A percentile compares a stretch with the other conserved stretches of the same genome.
phyloP scores from a whole-genome alignment of 2,329 filamentous ascomycete genomes.

The Epichloe sp. region DNA sequence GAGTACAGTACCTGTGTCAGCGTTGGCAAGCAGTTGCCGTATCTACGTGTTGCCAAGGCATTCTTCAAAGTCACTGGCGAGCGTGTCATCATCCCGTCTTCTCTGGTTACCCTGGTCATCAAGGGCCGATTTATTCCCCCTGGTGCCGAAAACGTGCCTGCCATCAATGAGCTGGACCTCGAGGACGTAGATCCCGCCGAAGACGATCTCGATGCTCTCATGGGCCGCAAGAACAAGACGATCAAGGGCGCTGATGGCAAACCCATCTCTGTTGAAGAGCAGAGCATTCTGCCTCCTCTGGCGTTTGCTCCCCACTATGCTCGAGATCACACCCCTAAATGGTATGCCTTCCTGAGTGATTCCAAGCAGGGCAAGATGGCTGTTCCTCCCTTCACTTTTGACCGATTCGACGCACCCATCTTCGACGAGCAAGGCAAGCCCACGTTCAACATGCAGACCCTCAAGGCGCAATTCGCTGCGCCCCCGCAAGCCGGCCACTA shows the following conservation, averaged over 20 bases:
- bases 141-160: slow-evolving; percentile 61
- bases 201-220: slow-evolving; percentile 75
- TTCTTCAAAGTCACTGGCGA: slow-evolving; percentile 99
- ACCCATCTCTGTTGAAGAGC: slow-evolving; percentile 41
- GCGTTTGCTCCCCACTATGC: slow-evolving; percentile 83
- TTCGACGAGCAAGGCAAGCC: slow-evolving; percentile 70
- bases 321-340: slow-evolving; percentile 77
- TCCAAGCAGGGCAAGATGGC: slow-evolving; percentile 91
- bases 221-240: slow-evolving; percentile 60
- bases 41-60: slow-evolving; percentile 73
- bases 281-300: slow-evolving; percentile 66
- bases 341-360: slow-evolving; percentile 91
- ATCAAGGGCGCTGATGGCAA: slow-evolving; percentile 49
- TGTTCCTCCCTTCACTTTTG: slow-evolving; percentile 92
- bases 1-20: slow-evolving; percentile 65
- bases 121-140: slow-evolving; percentile 92
- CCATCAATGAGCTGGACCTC: slow-evolving; percentile 64
- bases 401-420: slow-evolving; percentile 79
- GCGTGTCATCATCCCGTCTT: slow-evolving; percentile 80
- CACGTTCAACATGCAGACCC: slow-evolving; percentile 87
- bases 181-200: slow-evolving; percentile 88
- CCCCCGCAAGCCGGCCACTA: slow-evolving; percentile 87
- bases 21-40: slow-evolving; percentile 74
- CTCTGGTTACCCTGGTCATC: slow-evolving; percentile 84
- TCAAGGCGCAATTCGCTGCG: slow-evolving; percentile 94